Conservation (phyloP, 2,329 filamentous ascomycete genomes). For the Cercospora sojina region DNA sequence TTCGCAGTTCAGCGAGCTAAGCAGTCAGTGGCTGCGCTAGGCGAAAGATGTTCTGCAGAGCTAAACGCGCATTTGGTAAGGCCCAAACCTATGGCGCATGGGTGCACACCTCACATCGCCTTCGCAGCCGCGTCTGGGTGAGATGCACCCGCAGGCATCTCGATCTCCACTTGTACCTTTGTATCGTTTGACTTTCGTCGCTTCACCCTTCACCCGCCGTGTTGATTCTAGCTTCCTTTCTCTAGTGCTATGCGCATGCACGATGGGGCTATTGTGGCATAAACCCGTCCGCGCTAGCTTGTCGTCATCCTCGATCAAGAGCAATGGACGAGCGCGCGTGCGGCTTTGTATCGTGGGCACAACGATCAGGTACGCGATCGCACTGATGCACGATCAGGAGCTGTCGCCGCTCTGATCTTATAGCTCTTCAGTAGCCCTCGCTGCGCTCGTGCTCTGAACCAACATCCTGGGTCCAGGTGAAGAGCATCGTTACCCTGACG, state of each 20-base stretch:
- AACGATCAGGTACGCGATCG: slow-evolving; percentile 16
- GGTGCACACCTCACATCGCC: slow-evolving; percentile 22
- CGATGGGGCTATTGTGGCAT: slow-evolving; percentile 25
- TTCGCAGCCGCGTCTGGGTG: slow-evolving; percentile 17
- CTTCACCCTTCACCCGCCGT: slow-evolving; percentile 20
- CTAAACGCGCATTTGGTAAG: slow-evolving; percentile 8
- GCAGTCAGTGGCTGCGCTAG: slow-evolving; percentile 1
- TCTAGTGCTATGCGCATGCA: slow-evolving; percentile 21
- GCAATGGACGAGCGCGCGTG: slow-evolving; percentile 14
- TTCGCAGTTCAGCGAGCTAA: neutral
- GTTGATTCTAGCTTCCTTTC: slow-evolving; percentile 24
- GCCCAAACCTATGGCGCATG: slow-evolving; percentile 2
- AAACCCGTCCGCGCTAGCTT: slow-evolving; percentile 22
- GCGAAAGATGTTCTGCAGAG: slow-evolving; percentile 11
- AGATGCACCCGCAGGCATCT: slow-evolving; percentile 25
- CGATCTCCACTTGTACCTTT: slow-evolving; percentile 24
- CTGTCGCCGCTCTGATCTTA: slow-evolving; percentile 14
- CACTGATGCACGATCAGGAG: slow-evolving; percentile 19
- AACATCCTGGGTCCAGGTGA: neutral
- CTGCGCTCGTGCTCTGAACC: neutral
- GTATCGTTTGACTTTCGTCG: slow-evolving; percentile 25
- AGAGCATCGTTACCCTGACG: neutral
- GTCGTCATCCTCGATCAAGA: slow-evolving; percentile 29
- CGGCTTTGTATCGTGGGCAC: slow-evolving; percentile 22
- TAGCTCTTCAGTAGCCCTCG: neutral